Evolutionary conservation across 352 stramenopile species (phyloP).

Genomic region (Pilasporangium apinafurcum): DNA sequence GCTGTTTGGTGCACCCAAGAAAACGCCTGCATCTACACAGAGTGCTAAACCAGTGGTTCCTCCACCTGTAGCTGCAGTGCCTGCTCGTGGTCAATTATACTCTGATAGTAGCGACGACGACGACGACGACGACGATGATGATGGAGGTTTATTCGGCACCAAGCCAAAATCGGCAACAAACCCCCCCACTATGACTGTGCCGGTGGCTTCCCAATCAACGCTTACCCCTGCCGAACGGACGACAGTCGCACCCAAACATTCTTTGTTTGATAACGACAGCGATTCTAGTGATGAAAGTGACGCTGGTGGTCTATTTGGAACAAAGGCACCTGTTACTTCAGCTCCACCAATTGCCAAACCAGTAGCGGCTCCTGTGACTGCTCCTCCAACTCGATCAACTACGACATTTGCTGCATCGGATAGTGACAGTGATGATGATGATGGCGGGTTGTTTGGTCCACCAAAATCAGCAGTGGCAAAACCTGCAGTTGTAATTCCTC

Average conservation of each 20-base stretch:
- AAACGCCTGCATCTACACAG: constrained; percentile 7
- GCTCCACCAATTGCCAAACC: neutral
- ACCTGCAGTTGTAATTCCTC: constrained; percentile 5
- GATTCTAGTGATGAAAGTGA: constrained; percentile 14
- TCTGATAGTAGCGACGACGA: constrained; percentile 16
- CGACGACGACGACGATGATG: constrained; percentile 2
- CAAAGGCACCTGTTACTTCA: constrained; percentile 5
- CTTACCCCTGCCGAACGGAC: constrained; percentile 10
- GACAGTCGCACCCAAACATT: constrained; percentile 24
- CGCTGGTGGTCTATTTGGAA: constrained; percentile 26
- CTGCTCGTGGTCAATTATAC: constrained; percentile 11
- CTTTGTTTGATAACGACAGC: constrained; percentile 47
- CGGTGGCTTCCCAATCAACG: neutral
- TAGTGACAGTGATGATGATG: constrained; percentile 10
- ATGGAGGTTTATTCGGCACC: constrained; percentile 20
- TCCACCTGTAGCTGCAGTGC: constrained; percentile 16
- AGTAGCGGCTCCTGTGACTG: neutral
- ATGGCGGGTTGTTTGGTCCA: constrained; percentile 34
- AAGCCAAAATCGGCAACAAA: constrained; percentile 1
- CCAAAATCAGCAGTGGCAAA: constrained; percentile 13
- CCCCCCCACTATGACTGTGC: neutral
- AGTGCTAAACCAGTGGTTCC: constrained; percentile 7
- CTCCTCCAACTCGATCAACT: neutral
- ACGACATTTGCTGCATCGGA: neutral
- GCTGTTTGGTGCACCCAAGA: constrained; percentile 37